Conservation (phyloP, 129 eudicot genomes). For the Calendula officinalis region DNA sequence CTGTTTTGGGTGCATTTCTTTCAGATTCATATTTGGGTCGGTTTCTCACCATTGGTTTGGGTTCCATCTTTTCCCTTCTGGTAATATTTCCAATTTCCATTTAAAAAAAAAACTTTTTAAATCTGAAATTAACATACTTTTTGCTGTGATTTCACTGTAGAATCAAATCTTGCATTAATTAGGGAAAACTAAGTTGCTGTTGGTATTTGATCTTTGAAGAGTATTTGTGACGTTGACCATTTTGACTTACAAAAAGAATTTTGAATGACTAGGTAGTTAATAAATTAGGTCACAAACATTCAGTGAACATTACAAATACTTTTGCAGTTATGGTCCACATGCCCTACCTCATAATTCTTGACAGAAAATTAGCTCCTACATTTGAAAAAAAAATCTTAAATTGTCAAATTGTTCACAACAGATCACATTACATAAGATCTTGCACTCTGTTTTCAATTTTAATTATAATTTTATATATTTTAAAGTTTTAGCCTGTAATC, state of each 20-base stretch:
- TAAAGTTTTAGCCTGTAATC: background rate
- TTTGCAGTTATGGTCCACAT: conserved; percentile 31
- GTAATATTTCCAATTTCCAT: conserved; percentile 20
- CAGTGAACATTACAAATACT: conserved; percentile 20
- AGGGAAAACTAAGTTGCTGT: conserved; percentile 20
- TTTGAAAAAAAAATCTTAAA: background rate
- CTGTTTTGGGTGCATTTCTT: conserved; percentile 75
- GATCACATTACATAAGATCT: conserved; percentile 2
- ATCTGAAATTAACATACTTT: conserved; percentile 2
- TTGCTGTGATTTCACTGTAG: background rate
- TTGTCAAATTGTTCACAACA: conserved; percentile 1
- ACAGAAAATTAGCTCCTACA: conserved; percentile 13
- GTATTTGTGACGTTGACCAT: conserved; percentile 29
- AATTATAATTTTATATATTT: too few relatives aligned
- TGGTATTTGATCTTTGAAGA: conserved; percentile 20
- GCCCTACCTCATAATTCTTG: conserved; percentile 31
- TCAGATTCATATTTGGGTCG: conserved; percentile 86
- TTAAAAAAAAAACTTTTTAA: too few relatives aligned
- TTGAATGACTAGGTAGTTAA: conserved; percentile 23
- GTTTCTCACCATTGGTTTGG: conserved; percentile 66
- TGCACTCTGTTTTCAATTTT: conserved; percentile 22
- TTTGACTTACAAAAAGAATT: conserved; percentile 33
- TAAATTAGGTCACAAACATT: conserved; percentile 24
- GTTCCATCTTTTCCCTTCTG: conserved; percentile 53
- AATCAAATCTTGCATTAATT: conserved; percentile 26